Conservation (phyloP, 352 stramenopile genomes). For the Phytopythium oedochilum region DNA sequence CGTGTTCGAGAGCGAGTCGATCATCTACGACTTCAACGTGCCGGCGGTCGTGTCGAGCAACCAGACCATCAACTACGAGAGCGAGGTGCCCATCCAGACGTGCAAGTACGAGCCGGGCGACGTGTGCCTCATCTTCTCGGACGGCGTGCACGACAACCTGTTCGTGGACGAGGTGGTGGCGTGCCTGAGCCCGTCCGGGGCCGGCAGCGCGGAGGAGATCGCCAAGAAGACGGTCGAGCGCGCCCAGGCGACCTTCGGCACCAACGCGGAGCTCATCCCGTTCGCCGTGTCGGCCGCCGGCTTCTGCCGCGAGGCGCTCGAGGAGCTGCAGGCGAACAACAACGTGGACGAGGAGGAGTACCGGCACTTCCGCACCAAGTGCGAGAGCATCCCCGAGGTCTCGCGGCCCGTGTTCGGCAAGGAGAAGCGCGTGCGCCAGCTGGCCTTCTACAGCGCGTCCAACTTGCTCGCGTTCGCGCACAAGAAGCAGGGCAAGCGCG, state of each 20-base stretch:
- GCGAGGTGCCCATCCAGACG: conserved; percentile 67
- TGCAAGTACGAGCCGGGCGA: conserved; percentile 70
- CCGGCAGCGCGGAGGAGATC: conserved; percentile 66
- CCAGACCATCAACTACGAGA: conserved; percentile 76
- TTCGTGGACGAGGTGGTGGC: conserved; percentile 79
- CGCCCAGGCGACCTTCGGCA: conserved; percentile 63
- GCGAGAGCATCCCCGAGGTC: conserved; percentile 61
- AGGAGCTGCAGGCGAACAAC: conserved; percentile 71
- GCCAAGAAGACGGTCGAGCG: conserved; percentile 64
- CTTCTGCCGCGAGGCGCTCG: conserved; percentile 74
- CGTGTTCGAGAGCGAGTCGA: conserved; percentile 86
- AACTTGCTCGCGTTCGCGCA: conserved; percentile 86
- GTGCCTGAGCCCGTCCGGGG: conserved; percentile 38
- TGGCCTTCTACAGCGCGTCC: conserved; percentile 87
- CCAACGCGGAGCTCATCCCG: conserved; percentile 69
- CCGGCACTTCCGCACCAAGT: conserved; percentile 66
- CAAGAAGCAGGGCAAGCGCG: conserved; percentile 85
- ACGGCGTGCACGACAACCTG: conserved; percentile 86
- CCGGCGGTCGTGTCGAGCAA: conserved; percentile 84
- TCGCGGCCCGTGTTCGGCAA: conserved; percentile 65
- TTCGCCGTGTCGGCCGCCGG: conserved; percentile 80
- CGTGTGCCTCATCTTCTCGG: conserved; percentile 81
- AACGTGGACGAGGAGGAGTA: conserved; percentile 61
- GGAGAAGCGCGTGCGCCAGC: conserved; percentile 78
- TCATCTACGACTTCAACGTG: conserved; percentile 90